A percentile compares a stretch with the other conserved stretches of the same genome.
These are phyloP conservation scores for Fusarium chlamydosporum DNA, from an alignment of 2,329 filamentous ascomycete genomes.

Conservation along the genomic window DNA sequence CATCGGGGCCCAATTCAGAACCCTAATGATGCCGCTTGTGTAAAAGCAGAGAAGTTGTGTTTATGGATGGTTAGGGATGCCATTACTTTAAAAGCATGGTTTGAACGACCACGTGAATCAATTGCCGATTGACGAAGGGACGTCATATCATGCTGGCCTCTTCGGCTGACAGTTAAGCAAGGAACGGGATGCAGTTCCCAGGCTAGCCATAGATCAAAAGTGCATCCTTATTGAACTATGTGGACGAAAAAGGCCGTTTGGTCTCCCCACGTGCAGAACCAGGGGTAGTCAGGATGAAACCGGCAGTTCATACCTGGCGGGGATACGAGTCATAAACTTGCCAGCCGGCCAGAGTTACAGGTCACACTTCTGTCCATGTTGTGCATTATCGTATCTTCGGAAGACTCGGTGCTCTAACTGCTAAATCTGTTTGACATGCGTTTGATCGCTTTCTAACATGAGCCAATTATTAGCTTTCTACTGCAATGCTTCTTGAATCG, in stretches of 20 bases:
- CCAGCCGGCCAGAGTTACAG: too few species aligned
- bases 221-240: background rate
- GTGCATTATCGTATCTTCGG: background rate
- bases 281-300: conserved; percentile 5
- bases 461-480: background rate
- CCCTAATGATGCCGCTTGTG: background rate
- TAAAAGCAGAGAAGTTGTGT: background rate
- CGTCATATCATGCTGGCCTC: background rate
- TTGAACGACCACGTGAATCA: background rate
- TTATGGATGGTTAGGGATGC: background rate
- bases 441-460: background rate
- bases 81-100: background rate
- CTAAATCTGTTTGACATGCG: background rate
- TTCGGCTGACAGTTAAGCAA: background rate
- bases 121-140: background rate
- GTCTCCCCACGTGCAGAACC: background rate
- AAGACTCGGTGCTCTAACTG: background rate
- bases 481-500: background rate
- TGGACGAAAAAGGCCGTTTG: background rate
- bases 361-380: background rate
- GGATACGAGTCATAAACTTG: conserved; percentile 1
- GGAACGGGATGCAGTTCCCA: background rate
- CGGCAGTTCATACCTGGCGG: conserved; percentile 1
- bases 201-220: background rate
- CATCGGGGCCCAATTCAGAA: background rate